Evolutionary conservation across 139 green algal species (phyloP).

Genomic region (Gonium pectorale): DNA sequence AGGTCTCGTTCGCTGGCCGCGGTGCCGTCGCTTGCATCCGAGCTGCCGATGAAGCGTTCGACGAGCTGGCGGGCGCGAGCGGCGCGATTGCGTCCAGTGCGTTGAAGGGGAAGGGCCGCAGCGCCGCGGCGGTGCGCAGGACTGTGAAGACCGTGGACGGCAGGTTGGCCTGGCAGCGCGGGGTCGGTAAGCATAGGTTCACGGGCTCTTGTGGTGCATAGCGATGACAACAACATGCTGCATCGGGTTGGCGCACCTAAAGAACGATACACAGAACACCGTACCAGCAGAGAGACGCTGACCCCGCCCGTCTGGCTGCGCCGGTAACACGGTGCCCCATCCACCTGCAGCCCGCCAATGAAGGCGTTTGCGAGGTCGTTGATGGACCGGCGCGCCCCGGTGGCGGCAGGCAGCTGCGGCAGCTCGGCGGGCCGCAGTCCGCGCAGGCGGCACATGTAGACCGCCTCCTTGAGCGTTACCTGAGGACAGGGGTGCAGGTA

Average conservation of each 20-base stretch:
- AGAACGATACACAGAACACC: no score
- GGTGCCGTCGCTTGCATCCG: no score
- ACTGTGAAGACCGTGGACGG: conserved; percentile 71
- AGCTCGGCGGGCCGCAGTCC: conserved; percentile 34
- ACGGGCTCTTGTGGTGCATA: no score
- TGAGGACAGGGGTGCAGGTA: background rate
- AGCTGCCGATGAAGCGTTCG: background rate
- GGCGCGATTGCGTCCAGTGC: background rate
- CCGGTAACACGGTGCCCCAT: background rate
- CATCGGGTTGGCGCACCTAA: no score
- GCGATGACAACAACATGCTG: no score
- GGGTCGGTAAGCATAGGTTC: background rate
- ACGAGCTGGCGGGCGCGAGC: background rate
- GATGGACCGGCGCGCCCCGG: conserved; percentile 42
- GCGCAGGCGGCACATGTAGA: conserved; percentile 37
- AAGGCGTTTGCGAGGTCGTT: conserved; percentile 70
- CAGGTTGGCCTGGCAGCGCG: conserved; percentile 55
- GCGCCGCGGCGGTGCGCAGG: conserved; percentile 61
- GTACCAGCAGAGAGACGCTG: no score
- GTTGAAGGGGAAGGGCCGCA: conserved; percentile 71
- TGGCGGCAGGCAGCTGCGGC: background rate
- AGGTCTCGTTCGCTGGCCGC: no score
- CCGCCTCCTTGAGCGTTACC: conserved; percentile 56
- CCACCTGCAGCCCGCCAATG: conserved; percentile 57
- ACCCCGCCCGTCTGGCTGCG: no score